Conservation (phyloP, 345 rosid species). For the Populus simonii region DNA sequence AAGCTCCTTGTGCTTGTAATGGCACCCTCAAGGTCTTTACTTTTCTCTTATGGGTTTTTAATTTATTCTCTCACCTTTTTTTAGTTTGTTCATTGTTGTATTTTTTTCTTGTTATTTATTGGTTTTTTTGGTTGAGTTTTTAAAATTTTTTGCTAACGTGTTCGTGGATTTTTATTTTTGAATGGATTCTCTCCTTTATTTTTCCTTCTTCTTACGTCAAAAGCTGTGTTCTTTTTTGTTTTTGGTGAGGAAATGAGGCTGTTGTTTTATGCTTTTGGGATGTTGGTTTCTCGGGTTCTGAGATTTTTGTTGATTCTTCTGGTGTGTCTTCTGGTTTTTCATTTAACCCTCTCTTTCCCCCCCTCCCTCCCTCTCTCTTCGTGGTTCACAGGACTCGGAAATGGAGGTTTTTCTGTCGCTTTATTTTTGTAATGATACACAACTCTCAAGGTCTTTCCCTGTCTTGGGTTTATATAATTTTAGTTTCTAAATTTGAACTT, state of each 20-base stretch:
- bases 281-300: background rate
- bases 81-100: background rate
- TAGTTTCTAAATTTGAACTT: background rate
- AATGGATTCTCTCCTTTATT: background rate
- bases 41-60: conserved; percentile 3
- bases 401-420: background rate
- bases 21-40: conserved; percentile 61
- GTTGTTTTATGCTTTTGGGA: conserved; percentile 6
- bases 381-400: background rate
- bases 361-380: background rate
- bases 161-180: background rate
- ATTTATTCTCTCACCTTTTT: background rate
- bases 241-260: background rate
- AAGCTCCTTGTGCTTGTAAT: conserved; percentile 63
- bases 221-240: background rate
- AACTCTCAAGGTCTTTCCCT: background rate
- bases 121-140: background rate
- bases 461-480: background rate
- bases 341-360: background rate
- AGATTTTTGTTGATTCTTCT: background rate
- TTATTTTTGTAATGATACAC: background rate
- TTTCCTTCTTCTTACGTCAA: background rate
- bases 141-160: background rate
- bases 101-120: background rate
- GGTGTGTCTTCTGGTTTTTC: background rate